These are phyloP conservation scores for Acanthamoeba healyi DNA, from an alignment of 208 protist species.

Conservation along the genomic window DNA sequence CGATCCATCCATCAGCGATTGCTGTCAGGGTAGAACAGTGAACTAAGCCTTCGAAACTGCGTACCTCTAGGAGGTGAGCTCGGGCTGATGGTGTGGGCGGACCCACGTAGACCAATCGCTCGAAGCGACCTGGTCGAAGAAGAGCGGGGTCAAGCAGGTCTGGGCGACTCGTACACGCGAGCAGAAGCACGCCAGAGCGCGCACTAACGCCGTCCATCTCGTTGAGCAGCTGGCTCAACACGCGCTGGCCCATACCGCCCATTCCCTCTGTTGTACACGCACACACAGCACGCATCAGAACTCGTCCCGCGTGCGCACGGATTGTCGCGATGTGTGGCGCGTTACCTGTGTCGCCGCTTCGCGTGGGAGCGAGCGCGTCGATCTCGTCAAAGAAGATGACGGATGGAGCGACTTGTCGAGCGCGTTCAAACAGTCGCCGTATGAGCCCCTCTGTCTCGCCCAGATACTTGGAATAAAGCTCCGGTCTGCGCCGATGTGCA, in stretches of 20 bases:
- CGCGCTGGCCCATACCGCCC: slow-evolving; percentile 89
- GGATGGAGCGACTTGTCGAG: slow-evolving; percentile 80
- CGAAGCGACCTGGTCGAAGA: slow-evolving; percentile 91
- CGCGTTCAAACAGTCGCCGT: slow-evolving; percentile 91
- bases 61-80: slow-evolving; percentile 7
- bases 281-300: slow-evolving; percentile 84
- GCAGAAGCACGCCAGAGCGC: slow-evolving; percentile 87
- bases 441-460: slow-evolving; percentile 93
- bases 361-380: slow-evolving; percentile 4
- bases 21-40: background rate
- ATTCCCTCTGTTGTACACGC: too few relatives aligned
- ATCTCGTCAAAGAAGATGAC: slow-evolving; percentile 79
- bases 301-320: background rate
- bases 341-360: background rate
- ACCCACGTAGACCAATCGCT: slow-evolving; percentile 80
- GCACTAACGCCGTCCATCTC: background rate
- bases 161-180: slow-evolving; percentile 93
- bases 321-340: slow-evolving; percentile 9
- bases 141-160: slow-evolving; percentile 92
- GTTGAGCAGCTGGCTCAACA: slow-evolving; percentile 28
- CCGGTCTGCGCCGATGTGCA: slow-evolving; percentile 93
- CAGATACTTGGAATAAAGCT: slow-evolving; percentile 91
- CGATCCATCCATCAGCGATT: background rate
- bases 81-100: background rate
- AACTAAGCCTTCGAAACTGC: background rate